phyloP scores from a whole-genome alignment of 1,139 yeast genomes.

The Geotrichum fermentans region DNA sequence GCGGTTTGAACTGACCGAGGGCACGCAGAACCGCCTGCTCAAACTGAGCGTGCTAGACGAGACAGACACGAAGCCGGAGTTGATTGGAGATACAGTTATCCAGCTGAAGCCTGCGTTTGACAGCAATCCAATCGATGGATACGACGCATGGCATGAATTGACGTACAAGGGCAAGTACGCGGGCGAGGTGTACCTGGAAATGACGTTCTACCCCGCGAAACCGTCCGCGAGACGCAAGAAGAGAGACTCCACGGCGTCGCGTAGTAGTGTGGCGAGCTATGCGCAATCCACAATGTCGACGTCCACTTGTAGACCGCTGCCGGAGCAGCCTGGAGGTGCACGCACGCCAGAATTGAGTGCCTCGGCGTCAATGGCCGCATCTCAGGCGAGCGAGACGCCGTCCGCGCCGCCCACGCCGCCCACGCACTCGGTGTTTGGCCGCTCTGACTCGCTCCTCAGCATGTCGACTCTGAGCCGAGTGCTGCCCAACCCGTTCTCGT shows the following conservation, averaged over 20 bases:
- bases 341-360: neutral
- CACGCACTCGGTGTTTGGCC: slow-evolving; percentile 3
- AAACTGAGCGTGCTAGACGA: slow-evolving; percentile 80
- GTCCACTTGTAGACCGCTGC: slow-evolving; percentile 10
- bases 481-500: slow-evolving; percentile 14
- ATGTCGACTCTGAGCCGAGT: slow-evolving; percentile 10
- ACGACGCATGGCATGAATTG: slow-evolving; percentile 80
- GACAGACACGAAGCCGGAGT: slow-evolving; percentile 77
- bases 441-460: neutral
- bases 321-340: slow-evolving; percentile 10
- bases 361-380: neutral
- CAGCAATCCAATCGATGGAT: slow-evolving; percentile 64
- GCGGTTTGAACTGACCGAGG: slow-evolving; percentile 56
- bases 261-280: neutral
- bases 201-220: slow-evolving; percentile 72
- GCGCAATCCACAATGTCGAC: neutral
- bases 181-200: slow-evolving; percentile 82
- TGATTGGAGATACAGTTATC: slow-evolving; percentile 76
- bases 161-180: slow-evolving; percentile 69
- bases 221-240: neutral
- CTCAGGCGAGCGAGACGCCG: too few relatives aligned
- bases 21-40: slow-evolving; percentile 46
- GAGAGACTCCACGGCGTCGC: slow-evolving; percentile 1
- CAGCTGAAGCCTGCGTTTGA: slow-evolving; percentile 67
- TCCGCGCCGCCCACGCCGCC: slow-evolving; percentile 6